Evolutionary conservation across 139 green algal genomes (phyloP).

Genomic region (Volvox reticuliferus): DNA sequence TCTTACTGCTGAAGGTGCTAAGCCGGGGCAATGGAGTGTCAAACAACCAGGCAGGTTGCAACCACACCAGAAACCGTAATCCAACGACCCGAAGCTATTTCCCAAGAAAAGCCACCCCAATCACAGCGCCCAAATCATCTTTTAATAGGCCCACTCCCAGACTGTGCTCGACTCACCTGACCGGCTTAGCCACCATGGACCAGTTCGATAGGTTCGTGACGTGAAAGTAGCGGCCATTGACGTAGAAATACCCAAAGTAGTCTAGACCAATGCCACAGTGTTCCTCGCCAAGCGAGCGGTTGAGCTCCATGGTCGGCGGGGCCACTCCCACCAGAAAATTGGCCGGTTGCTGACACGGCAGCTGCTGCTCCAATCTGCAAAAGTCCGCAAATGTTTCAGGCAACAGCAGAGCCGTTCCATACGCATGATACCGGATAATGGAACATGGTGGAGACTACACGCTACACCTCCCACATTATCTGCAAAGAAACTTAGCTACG

Average conservation of each 20-base stretch:
- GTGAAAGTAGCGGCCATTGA: constrained; percentile 78
- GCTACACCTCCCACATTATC: too few relatives aligned
- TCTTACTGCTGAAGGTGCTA: too few relatives aligned
- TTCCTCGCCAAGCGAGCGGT: constrained; percentile 67
- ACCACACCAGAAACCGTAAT: too few relatives aligned
- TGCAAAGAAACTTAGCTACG: too few relatives aligned
- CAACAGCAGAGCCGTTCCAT: too few relatives aligned
- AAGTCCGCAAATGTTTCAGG: not conserved
- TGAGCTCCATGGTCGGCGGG: constrained; percentile 69
- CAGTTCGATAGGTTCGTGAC: constrained; percentile 70
- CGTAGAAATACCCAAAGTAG: constrained; percentile 78
- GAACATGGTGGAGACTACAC: too few relatives aligned
- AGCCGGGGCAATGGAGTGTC: too few relatives aligned
- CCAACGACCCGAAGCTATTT: too few relatives aligned
- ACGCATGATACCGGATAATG: too few relatives aligned
- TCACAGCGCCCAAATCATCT: not conserved
- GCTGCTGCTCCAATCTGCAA: constrained; percentile 57
- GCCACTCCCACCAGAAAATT: constrained; percentile 79
- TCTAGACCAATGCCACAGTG: constrained; percentile 75
- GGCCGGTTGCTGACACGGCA: constrained; percentile 20
- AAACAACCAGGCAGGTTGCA: too few relatives aligned
- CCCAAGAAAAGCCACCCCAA: not conserved
- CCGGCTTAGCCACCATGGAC: constrained; percentile 65
- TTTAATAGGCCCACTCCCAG: not conserved
- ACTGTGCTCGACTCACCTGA: constrained; percentile 20